phyloP scores from a whole-genome alignment of 495 filamentous ascomycete genomes.

The Lineolata rhizophorae region DNA sequence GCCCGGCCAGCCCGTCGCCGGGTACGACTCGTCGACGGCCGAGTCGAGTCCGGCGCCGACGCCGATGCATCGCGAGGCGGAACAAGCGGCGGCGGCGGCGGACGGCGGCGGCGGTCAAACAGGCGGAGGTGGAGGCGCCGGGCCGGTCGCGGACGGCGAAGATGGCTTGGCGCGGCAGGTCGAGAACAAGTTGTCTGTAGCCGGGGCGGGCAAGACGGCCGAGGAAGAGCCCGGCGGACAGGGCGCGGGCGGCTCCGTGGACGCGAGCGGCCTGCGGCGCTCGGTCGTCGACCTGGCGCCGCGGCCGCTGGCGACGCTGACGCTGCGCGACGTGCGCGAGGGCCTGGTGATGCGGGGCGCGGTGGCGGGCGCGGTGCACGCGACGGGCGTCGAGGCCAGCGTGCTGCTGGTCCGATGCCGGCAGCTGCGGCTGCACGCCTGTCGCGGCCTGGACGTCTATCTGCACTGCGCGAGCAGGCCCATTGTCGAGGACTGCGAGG shows the following conservation, averaged over 20 bases:
- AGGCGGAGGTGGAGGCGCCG: too few species aligned
- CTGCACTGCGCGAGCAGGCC: slow-evolving; percentile 62
- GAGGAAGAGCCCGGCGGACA: too few species aligned
- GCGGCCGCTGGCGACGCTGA: slow-evolving; percentile 33
- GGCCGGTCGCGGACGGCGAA: too few species aligned
- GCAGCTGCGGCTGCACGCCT: slow-evolving; percentile 85
- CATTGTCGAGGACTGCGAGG: slow-evolving; percentile 76
- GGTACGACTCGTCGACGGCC: slow-evolving; percentile 28
- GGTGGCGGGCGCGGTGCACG: slow-evolving; percentile 57
- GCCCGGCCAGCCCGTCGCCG: slow-evolving; percentile 22
- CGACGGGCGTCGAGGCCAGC: slow-evolving; percentile 52
- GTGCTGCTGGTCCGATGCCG: slow-evolving; percentile 50
- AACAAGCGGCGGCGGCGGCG: too few species aligned
- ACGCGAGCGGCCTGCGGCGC: too few species aligned
- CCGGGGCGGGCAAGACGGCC: too few species aligned
- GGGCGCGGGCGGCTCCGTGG: too few species aligned
- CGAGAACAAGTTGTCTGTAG: too few species aligned
- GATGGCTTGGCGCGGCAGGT: too few species aligned
- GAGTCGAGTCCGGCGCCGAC: slow-evolving; percentile 14
- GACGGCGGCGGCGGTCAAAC: too few species aligned
- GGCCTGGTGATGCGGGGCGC: slow-evolving; percentile 57
- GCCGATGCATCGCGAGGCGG: too few species aligned
- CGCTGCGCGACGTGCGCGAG: slow-evolving; percentile 41
- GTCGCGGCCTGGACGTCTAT: slow-evolving; percentile 57
- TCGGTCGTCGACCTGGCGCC: slow-evolving; percentile 65